Conservation (phyloP, 2,329 filamentous ascomycete species). For the Pestalotiopsis sp. region DNA sequence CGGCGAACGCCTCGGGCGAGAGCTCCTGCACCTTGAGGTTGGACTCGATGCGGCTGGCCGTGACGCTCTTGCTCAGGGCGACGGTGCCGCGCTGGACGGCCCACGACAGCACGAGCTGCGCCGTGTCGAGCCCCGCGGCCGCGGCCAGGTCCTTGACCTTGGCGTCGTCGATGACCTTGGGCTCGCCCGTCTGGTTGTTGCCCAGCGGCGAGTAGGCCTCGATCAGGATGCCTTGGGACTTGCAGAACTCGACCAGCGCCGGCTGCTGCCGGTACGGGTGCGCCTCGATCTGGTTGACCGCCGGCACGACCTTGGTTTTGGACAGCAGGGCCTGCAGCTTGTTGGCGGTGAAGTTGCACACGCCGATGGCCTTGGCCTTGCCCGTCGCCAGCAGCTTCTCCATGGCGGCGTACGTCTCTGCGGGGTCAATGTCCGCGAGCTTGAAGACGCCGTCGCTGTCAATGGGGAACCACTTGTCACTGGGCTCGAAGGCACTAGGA, state of each 20-base stretch:
- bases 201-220: slow-evolving; percentile 57
- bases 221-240: slow-evolving; percentile 17
- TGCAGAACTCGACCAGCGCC: slow-evolving; percentile 1
- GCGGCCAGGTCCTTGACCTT: slow-evolving; percentile 44
- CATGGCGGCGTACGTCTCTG: slow-evolving; percentile 20
- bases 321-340: slow-evolving; percentile 55
- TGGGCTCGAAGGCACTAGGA: slow-evolving; percentile 46
- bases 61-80: slow-evolving; percentile 58
- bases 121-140: slow-evolving; percentile 46
- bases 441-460: slow-evolving; percentile 7
- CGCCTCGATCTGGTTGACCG: slow-evolving; percentile 54
- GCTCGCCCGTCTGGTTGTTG: slow-evolving; percentile 48
- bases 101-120: slow-evolving; percentile 54
- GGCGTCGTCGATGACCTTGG: slow-evolving; percentile 51
- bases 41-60: slow-evolving; percentile 48
- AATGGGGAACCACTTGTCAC: slow-evolving; percentile 22
- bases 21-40: slow-evolving; percentile 44
- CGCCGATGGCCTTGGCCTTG: slow-evolving; percentile 59
- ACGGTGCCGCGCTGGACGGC: slow-evolving; percentile 54
- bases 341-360: slow-evolving; percentile 59
- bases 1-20: slow-evolving; percentile 36
- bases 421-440: slow-evolving; percentile 27
- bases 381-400: slow-evolving; percentile 51
- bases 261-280: slow-evolving; percentile 49
- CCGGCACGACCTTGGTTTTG: slow-evolving; percentile 48